Conservation (phyloP, 371 early-diverging fungal genomes). For the Actinomortierella ambigua region DNA sequence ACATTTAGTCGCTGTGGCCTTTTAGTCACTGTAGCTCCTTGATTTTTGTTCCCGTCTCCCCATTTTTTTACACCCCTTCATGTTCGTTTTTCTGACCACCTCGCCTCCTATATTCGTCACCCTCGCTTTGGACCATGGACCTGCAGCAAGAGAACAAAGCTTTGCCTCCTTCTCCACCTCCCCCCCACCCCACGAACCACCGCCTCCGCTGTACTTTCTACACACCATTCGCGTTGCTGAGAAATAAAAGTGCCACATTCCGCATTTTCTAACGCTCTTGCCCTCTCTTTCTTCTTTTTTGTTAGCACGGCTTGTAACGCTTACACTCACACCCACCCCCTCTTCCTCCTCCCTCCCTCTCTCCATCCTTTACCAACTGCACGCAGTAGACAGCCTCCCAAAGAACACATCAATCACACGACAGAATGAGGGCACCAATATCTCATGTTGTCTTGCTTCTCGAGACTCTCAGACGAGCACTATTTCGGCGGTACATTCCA, state of each 20-base stretch:
- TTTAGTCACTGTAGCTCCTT: too few relatives aligned
- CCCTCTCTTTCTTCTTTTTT: background rate
- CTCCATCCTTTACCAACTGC: background rate
- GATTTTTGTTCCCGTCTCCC: conserved; percentile 1
- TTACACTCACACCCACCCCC: background rate
- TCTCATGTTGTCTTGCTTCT: conserved; percentile 30
- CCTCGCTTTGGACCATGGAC: background rate
- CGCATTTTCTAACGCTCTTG: too few relatives aligned
- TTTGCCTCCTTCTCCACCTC: background rate
- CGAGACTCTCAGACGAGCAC: conserved; percentile 22
- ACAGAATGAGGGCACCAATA: conserved; percentile 21
- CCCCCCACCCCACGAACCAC: background rate
- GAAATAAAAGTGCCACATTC: too few relatives aligned
- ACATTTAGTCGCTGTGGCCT: too few relatives aligned
- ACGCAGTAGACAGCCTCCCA: background rate
- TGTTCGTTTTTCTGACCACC: background rate
- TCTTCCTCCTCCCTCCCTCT: background rate
- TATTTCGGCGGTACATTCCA: background rate
- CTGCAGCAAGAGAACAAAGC: background rate
- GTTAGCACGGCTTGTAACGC: too few relatives aligned
- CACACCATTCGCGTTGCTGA: too few relatives aligned
- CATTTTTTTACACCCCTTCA: background rate
- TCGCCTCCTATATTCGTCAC: background rate
- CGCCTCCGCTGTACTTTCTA: background rate
- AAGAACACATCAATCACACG: background rate